Base-by-base conservation (phyloP, 2,329 filamentous ascomycete species). In the Helminthosporium solani region DNA sequence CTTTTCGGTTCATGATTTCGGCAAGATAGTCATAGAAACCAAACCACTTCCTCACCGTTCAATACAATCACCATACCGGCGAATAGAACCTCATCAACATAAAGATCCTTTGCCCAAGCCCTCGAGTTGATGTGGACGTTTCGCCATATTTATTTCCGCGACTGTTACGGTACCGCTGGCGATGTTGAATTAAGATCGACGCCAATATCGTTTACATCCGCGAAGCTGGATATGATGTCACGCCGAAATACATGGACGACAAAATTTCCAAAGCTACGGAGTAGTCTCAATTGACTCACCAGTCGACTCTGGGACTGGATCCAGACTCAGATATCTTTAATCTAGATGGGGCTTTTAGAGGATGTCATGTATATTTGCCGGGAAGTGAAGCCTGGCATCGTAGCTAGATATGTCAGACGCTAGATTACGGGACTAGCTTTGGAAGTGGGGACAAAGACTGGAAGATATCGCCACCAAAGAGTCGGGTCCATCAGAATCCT, bases 181-280 rank as follows among this genome's bases (percentile, higher is more conserved):
- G 44, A 51, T 39, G 42, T 47, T 33, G 33, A 34, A 30, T 23
- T 37, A 51, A 51, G 16, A 45, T 51, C 44, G 34, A 47, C 12
- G 44, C 44, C 37, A 44, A 51, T 25, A 38, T 27, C 2, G 21
- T 38, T n/a, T 25, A 23, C 25, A 39, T 47, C 40, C 25, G 28
- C 12, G 44, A 39, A 2, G 44, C 44, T 5, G 48, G 48, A 15
- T 47, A 44, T 23, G 37, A 44, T 33, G 37, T 51, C 27, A 45
- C 36, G 2, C n/a, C 36, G 1, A 42, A 45, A 18, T 51, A 38
- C 40, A 30, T 51, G 25, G 37, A 44, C 41, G 44, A 44, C n/a
- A n/a, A n/a, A n/a, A n/a, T n/a, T n/a, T 36, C 19, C 21, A 7
- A 21, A 47, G n/a, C 20, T 37, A 1, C 3, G 36, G 19, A 18